Conservation (phyloP, 345 rosid species). For the Citrus australasica region DNA sequence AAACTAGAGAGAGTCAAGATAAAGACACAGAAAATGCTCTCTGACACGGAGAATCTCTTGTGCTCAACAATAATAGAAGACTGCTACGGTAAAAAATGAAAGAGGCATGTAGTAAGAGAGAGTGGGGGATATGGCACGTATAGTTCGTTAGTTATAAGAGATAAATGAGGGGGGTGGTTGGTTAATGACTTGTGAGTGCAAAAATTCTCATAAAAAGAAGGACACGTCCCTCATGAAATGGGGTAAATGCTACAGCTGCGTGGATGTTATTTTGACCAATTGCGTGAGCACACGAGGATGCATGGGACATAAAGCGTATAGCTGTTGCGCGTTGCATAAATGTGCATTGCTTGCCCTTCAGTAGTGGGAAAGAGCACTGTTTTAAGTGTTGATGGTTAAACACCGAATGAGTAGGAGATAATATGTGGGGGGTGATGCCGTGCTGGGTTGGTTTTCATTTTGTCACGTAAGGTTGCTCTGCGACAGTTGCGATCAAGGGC, state of each 20-base stretch:
- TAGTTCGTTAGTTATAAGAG: slow-evolving; percentile 1
- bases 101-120: not conserved
- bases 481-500: slow-evolving; percentile 2
- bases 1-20: not conserved
- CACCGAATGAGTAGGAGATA: not conserved
- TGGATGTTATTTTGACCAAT: slow-evolving; percentile 30
- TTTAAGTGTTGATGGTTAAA: too few relatives aligned
- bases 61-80: not conserved
- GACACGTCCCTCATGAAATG: slow-evolving; percentile 64
- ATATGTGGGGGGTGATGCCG: too few relatives aligned
- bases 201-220: slow-evolving; percentile 28
- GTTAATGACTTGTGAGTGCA: not conserved
- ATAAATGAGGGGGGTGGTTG: slow-evolving; percentile 22
- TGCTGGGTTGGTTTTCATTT: too few relatives aligned
- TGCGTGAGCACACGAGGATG: slow-evolving; percentile 59
- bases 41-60: slow-evolving; percentile 19
- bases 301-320: not conserved
- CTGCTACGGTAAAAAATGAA: not conserved
- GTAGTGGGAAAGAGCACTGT: slow-evolving; percentile 12
- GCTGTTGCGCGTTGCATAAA: slow-evolving; percentile 14
- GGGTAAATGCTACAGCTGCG: slow-evolving; percentile 51
- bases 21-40: not conserved
- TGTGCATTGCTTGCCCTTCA: slow-evolving; percentile 5
- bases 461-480: not conserved
- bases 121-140: not conserved